Conservation (phyloP, 768 basidiomycete genomes). For the Tephrocybe sp. region DNA sequence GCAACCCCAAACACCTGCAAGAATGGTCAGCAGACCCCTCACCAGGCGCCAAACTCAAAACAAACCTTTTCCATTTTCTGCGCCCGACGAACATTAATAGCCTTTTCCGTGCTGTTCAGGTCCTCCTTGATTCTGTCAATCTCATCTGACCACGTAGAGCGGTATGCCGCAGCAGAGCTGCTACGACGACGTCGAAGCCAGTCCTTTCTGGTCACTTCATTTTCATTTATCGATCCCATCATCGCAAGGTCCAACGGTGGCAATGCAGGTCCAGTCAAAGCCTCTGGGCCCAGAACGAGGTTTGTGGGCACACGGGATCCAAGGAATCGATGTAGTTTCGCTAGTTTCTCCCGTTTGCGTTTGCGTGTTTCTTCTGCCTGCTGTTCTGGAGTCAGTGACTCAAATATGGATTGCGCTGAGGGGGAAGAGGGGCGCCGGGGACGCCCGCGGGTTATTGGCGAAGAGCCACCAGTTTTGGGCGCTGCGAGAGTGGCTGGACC, state of each 20-base stretch:
- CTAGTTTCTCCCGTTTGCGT: conserved; percentile 72
- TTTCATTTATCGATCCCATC: conserved; percentile 22
- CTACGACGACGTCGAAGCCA: conserved; percentile 53
- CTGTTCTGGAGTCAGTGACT: conserved; percentile 49
- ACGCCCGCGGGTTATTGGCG: conserved; percentile 19
- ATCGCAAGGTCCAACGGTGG: conserved; percentile 23
- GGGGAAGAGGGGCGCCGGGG: conserved; percentile 31
- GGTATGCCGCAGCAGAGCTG: conserved; percentile 48
- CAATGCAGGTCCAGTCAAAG: conserved; percentile 19
- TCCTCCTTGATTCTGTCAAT: conserved; percentile 68
- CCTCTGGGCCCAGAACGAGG: conserved; percentile 54
- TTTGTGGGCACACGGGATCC: conserved; percentile 77
- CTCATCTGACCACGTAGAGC: conserved; percentile 49
- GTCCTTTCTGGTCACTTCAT: conserved; percentile 29
- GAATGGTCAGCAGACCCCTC: background rate
- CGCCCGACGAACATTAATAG: conserved; percentile 74
- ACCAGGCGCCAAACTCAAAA: no score
- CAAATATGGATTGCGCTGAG: conserved; percentile 45
- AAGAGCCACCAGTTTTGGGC: conserved; percentile 11
- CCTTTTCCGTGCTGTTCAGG: conserved; percentile 70
- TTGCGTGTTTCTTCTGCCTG: conserved; percentile 60
- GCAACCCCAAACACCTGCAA: conserved; percentile 75
- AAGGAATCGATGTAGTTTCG: conserved; percentile 80
- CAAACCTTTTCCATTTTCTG: conserved; percentile 86
- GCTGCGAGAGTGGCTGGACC: conserved; percentile 26